A percentile compares a stretch with the other conserved stretches of the same genome.
Conservation (phyloP, 345 rosid genomes). For the Cochlearia excelsa region DNA sequence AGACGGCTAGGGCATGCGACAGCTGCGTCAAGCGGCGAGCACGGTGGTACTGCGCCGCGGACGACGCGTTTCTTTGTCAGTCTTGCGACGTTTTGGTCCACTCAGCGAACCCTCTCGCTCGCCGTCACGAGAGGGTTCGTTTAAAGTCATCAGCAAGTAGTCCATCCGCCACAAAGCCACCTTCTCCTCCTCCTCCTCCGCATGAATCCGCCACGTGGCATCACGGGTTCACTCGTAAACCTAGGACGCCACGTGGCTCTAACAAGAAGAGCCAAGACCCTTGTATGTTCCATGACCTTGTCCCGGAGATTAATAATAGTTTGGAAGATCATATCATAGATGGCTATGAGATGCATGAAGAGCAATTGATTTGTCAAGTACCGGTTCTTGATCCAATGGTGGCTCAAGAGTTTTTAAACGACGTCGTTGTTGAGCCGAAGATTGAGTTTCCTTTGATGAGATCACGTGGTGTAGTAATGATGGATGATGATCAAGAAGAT, state of each 20-base stretch:
- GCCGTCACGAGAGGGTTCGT: constrained; percentile 78
- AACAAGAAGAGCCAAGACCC: constrained; percentile 26
- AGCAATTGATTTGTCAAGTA: constrained; percentile 68
- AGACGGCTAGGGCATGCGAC: constrained; percentile 86
- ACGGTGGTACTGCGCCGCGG: constrained; percentile 91
- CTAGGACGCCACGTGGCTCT: constrained; percentile 71
- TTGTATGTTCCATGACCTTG: constrained; percentile 43
- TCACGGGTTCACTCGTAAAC: constrained; percentile 72
- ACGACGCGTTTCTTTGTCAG: constrained; percentile 96
- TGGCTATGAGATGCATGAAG: constrained; percentile 54
- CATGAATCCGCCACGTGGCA: constrained; percentile 57
- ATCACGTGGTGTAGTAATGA: constrained; percentile 11
- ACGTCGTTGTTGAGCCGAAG: constrained; percentile 25
- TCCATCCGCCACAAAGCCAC: constrained; percentile 9
- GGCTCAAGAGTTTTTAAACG: constrained; percentile 45
- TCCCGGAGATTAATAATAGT: constrained; percentile 57
- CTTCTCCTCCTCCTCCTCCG: constrained; percentile 23
- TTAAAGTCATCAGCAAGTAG: constrained; percentile 43
- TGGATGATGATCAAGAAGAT: constrained; percentile 22
- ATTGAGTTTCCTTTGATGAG: constrained; percentile 24
- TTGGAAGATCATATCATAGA: constrained; percentile 55
- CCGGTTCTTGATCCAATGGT: constrained; percentile 67
- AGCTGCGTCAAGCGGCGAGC: constrained; percentile 74
- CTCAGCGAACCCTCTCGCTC: constrained; percentile 82
- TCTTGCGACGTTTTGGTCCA: constrained; percentile 77